Evolutionary conservation across 2,329 filamentous ascomycete genomes (phyloP).

Genomic region (Ceratocystis diversiconidia): DNA sequence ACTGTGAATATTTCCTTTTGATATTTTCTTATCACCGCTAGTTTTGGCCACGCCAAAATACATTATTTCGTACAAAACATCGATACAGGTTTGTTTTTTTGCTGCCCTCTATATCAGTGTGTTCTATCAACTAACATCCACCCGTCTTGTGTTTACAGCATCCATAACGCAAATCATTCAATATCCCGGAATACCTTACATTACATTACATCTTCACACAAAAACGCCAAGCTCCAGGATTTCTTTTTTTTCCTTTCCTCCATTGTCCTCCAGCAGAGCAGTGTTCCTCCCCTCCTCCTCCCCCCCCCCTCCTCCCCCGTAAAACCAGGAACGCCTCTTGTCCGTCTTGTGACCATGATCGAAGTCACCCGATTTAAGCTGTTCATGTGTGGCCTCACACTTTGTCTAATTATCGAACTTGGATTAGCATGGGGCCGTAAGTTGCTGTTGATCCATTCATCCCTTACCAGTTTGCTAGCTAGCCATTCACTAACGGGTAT

Average conservation of each 20-base stretch:
- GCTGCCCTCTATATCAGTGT: neutral
- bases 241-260: neutral
- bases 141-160: neutral
- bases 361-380: slow-evolving; percentile 9
- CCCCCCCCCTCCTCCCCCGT: too few relatives aligned
- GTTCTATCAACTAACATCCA: neutral
- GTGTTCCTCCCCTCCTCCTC: too few relatives aligned
- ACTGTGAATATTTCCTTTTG: neutral
- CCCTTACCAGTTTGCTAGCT: neutral
- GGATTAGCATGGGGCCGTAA: slow-evolving; percentile 61
- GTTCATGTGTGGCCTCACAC: slow-evolving; percentile 8
- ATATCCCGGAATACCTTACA: neutral
- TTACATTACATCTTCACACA: neutral
- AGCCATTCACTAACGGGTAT: neutral
- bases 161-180: neutral
- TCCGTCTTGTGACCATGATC: slow-evolving; percentile 2
- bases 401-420: slow-evolving; percentile 46
- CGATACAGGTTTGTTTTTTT: neutral
- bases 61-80: neutral
- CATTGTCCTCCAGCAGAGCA: too few relatives aligned
- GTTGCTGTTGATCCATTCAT: slow-evolving; percentile 20
- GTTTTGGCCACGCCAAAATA: neutral
- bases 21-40: neutral
- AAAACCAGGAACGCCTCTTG: neutral
- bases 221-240: neutral